Base-by-base conservation (phyloP, 805 yeast genomes). In the Cyberlindnera japonica region DNA sequence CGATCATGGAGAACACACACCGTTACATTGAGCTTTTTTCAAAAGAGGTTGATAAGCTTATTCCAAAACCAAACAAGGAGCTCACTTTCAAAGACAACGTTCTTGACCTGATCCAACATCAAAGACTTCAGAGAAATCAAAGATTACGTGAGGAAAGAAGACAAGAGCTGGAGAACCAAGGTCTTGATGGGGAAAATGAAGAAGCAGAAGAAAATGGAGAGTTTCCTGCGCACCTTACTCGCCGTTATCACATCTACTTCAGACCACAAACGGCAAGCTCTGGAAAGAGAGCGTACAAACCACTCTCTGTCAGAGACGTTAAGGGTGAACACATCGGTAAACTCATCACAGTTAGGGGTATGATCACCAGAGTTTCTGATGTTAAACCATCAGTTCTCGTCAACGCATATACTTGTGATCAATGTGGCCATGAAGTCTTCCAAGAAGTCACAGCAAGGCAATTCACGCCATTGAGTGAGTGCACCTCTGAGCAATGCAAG, bases 401-500 rank as follows among this genome's bases (percentile, higher is more conserved):
- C 39, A 88, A 83, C 54, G 98, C 99, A 1, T 95, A 91, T 61
- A 87, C 98, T 6, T 93, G 99, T 67, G 99, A 93, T 61, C 84
- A 84, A 54, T 93, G 99, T 71, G 99, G 99, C 35, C 83, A 77
- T 64, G 99, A 93, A 65, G 80, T 88, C 38, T 93, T 95, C 72
- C 98, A 93, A 68, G 98, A 95, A 61, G 95, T 93, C 50, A 81
- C 77, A 49, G 68, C 90, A 15, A 79, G 81, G 58, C 80, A 85
- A 32, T 95, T 86, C 65, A 80, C 84, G 21, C 99, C 99, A n/a
- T 67, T 89, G 38, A 61, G 69, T 4, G 95, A 89, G 56, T 93
- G 99, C 68, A 79, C 89, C 1, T 85, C 96, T 2, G 74, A 74
- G 20, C 81, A 79, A 49, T 93, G 99, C 69, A 58, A 67, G 41